Evolutionary conservation across 179 eudicot species (phyloP).

Genomic region (Spergularia azorica): DNA sequence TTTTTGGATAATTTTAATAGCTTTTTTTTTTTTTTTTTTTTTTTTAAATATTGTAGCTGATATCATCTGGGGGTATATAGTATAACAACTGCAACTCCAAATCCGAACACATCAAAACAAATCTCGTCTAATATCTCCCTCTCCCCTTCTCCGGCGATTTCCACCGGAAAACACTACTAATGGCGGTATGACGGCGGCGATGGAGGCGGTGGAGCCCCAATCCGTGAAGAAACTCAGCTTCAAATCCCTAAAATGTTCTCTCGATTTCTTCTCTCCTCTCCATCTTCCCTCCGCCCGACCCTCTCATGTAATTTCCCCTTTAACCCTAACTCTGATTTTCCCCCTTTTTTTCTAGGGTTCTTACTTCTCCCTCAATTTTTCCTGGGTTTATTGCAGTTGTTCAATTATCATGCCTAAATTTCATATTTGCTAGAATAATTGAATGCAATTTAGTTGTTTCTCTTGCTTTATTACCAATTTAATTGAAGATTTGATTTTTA

Average conservation of each 20-base stretch:
- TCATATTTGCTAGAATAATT: not conserved
- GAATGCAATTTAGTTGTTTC: not conserved
- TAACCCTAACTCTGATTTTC: not conserved
- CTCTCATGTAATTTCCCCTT: slow-evolving; percentile 45
- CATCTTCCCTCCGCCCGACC: slow-evolving; percentile 75
- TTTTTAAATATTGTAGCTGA: too few species aligned
- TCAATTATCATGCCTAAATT: not conserved
- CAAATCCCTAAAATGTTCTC: slow-evolving; percentile 79
- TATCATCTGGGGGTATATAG: too few species aligned
- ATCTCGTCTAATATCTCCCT: too few species aligned
- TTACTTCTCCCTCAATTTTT: not conserved
- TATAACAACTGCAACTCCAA: too few species aligned
- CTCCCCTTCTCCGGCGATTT: too few species aligned
- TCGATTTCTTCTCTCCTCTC: slow-evolving; percentile 77
- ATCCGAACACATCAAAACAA: too few species aligned
- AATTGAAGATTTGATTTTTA: not conserved
- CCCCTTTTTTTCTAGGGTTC: too few species aligned
- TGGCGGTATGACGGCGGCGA: slow-evolving; percentile 19
- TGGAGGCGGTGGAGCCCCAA: slow-evolving; percentile 83
- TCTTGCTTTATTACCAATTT: not conserved
- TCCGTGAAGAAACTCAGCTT: slow-evolving; percentile 77
- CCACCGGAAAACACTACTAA: too few species aligned
- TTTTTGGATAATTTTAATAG: too few species aligned
- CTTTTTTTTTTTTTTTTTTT: too few species aligned
- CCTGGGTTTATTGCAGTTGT: not conserved